These are phyloP conservation scores for Phytophthora sp. DNA, from an alignment of 352 stramenopile genomes.

Conservation along the genomic window DNA sequence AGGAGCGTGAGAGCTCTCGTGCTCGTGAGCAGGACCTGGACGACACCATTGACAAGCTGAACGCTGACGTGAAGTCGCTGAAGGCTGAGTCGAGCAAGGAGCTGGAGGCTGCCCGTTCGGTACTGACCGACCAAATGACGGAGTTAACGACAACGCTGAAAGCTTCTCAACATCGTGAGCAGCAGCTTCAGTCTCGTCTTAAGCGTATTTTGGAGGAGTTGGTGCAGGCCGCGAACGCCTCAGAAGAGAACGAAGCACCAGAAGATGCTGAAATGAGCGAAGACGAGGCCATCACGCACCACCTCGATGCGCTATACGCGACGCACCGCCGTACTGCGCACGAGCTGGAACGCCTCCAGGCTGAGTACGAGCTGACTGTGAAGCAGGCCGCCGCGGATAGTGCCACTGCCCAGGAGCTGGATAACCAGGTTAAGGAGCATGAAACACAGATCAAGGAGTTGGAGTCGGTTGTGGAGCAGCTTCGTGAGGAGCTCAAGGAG, in stretches of 20 bases:
- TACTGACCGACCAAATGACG: conserved; percentile 39
- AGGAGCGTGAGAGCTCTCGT: conserved; percentile 51
- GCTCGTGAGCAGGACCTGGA: conserved; percentile 52
- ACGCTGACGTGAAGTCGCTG: conserved; percentile 40
- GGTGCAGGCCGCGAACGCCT: conserved; percentile 39
- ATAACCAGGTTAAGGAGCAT: conserved; percentile 50
- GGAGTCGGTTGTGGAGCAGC: conserved; percentile 47
- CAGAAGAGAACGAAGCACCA: conserved; percentile 22
- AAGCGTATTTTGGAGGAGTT: conserved; percentile 54
- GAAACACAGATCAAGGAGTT: conserved; percentile 53
- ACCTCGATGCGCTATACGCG: conserved; percentile 44
- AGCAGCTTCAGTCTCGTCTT: conserved; percentile 53
- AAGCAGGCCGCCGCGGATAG: conserved; percentile 43
- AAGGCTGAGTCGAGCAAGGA: conserved; percentile 45
- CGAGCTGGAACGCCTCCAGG: conserved; percentile 55
- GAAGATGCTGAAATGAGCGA: conserved; percentile 39
- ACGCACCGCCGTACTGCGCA: conserved; percentile 40
- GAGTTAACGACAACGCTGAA: conserved; percentile 44
- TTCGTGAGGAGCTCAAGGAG: conserved; percentile 54
- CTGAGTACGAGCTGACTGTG: conserved; percentile 50
- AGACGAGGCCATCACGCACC: conserved; percentile 40
- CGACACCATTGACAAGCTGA: conserved; percentile 39
- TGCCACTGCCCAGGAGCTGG: conserved; percentile 41
- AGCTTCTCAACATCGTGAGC: conserved; percentile 50
- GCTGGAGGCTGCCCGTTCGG: conserved; percentile 22